phyloP scores from a whole-genome alignment of 1,284 basidiomycete species.

The Cutaneotrichosporon dermatis region DNA sequence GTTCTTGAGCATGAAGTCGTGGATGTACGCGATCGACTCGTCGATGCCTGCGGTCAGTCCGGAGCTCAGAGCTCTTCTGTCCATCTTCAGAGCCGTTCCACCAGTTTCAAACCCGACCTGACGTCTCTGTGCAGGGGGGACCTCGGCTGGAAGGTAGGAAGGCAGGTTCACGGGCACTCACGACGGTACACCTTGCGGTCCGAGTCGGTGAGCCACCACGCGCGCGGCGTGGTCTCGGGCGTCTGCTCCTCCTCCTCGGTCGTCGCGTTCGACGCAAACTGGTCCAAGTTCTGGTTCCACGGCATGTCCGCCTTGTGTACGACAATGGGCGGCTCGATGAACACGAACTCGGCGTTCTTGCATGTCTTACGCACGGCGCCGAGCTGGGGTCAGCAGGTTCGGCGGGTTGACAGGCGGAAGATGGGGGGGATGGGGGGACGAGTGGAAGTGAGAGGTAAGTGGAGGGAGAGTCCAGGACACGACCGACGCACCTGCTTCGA shows the following conservation, averaged over 20 bases:
- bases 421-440: too few species aligned
- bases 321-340: conserved; percentile 66
- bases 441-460: too few species aligned
- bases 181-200: conserved; percentile 51
- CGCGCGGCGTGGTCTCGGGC: conserved; percentile 64
- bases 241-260: conserved; percentile 53
- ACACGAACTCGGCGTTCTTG: conserved; percentile 59
- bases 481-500: conserved; percentile 63
- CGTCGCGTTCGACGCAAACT: conserved; percentile 58
- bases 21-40: conserved; percentile 54
- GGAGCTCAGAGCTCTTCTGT: too few species aligned
- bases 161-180: conserved; percentile 23
- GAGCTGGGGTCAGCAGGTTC: conserved; percentile 16
- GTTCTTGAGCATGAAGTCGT: conserved; percentile 47
- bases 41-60: conserved; percentile 54
- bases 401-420: too few species aligned
- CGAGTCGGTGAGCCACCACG: conserved; percentile 65
- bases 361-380: conserved; percentile 51
- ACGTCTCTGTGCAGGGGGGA: too few species aligned
- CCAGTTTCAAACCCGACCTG: too few species aligned
- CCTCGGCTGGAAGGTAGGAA: too few species aligned
- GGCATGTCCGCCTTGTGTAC: conserved; percentile 68
- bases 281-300: conserved; percentile 52
- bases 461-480: too few species aligned
- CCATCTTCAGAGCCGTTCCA: too few species aligned